phyloP scores from a whole-genome alignment of 345 rosid genomes.

The Citrus australasica region DNA sequence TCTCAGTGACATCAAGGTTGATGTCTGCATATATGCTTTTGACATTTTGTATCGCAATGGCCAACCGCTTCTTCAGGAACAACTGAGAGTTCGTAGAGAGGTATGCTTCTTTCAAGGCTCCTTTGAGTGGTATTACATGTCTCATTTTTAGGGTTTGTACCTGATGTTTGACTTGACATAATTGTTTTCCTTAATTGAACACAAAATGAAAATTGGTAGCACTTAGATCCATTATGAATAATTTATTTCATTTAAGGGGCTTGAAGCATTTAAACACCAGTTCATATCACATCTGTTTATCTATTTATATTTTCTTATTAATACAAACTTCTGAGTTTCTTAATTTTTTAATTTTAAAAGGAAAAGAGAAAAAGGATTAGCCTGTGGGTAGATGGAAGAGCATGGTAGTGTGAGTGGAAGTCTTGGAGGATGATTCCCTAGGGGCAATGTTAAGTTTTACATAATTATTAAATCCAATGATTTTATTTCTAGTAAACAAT shows the following conservation, averaged over 20 bases:
- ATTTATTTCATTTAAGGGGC: background rate
- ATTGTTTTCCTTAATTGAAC: background rate
- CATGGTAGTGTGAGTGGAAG: background rate
- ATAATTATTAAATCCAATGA: background rate
- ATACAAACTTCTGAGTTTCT: background rate
- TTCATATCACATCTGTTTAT: background rate
- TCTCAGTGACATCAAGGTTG: constrained; percentile 78
- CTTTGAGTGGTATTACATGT: background rate
- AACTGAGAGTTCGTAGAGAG: constrained; percentile 75
- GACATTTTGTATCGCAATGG: constrained; percentile 83
- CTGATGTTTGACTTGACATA: background rate
- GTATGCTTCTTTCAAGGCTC: constrained; percentile 30
- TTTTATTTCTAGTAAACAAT: background rate
- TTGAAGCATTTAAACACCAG: background rate
- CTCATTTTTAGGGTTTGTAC: background rate
- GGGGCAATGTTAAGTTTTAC: background rate
- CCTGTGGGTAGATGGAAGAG: background rate
- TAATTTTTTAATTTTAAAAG: background rate
- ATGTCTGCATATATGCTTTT: constrained; percentile 90
- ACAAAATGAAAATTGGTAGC: background rate
- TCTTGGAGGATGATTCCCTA: background rate
- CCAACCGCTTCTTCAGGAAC: constrained; percentile 71
- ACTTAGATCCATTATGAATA: background rate
- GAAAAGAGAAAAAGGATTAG: background rate
- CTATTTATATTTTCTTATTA: background rate